Conservation (phyloP, 176 grass and related monocot genomes). For the Bonia amplexicaulis region DNA sequence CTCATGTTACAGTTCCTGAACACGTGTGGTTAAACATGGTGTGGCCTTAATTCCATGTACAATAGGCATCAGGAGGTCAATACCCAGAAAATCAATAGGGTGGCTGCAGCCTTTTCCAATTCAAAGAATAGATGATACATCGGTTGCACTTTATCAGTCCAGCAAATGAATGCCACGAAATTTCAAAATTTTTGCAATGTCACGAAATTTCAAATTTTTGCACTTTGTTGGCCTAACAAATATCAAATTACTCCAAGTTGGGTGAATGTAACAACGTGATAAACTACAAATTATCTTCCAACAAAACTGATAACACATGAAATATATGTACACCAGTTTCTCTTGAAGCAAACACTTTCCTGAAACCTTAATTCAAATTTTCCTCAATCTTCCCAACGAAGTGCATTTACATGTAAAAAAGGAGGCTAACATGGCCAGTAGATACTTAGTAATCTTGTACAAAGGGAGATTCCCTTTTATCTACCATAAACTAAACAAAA, state of each 20-base stretch:
- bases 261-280: background rate
- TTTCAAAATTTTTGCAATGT: background rate
- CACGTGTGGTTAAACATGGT: no score
- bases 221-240: background rate
- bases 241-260: background rate
- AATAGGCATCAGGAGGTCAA: background rate
- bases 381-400: background rate
- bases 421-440: slow-evolving; percentile 21
- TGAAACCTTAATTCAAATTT: background rate
- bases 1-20: background rate
- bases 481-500: slow-evolving; percentile 24
- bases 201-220: background rate
- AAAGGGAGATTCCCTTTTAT: slow-evolving; percentile 7
- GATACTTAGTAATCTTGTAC: background rate
- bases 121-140: background rate
- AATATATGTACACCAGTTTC: background rate
- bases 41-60: background rate
- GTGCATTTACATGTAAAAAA: slow-evolving; percentile 19
- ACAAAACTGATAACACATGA: background rate
- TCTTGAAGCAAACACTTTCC: background rate
- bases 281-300: background rate
- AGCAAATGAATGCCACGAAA: background rate
- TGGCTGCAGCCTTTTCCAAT: background rate
- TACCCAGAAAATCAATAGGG: background rate
- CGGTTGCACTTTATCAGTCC: background rate